These are phyloP conservation scores for Aspergillus oerlinghausenensis DNA, from an alignment of 2,329 filamentous ascomycete species.

Conservation along the genomic window DNA sequence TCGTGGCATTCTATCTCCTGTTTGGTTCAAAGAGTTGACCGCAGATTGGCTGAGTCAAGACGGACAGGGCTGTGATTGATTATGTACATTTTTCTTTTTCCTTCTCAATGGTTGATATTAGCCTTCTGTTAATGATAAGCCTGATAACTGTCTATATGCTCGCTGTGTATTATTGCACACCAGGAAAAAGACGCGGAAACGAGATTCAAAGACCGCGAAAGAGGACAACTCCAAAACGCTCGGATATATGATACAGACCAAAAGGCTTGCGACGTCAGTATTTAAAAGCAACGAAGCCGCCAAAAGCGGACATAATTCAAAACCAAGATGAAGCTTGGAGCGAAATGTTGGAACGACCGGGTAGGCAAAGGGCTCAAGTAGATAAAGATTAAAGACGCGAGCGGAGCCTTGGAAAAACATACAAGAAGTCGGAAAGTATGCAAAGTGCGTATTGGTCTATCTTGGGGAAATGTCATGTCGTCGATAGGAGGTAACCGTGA, in stretches of 20 bases:
- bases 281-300: background rate
- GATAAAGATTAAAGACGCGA: background rate
- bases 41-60: background rate
- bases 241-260: background rate
- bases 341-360: background rate
- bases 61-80: background rate
- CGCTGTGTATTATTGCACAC: background rate
- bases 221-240: background rate
- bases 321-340: background rate
- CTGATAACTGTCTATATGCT: background rate
- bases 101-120: background rate
- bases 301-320: background rate
- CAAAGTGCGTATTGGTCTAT: slow-evolving; percentile 14
- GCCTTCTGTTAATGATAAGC: background rate
- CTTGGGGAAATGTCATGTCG: slow-evolving; percentile 14
- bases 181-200: background rate
- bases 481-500: slow-evolving; percentile 8
- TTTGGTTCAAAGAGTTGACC: background rate
- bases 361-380: background rate
- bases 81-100: background rate
- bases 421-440: slow-evolving; percentile 5
- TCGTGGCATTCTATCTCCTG: background rate
- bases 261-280: background rate
- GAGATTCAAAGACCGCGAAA: background rate
- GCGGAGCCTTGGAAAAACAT: background rate